These are phyloP conservation scores for Perkinsus olseni DNA, from an alignment of 169 alveolate species.

Conservation along the genomic window DNA sequence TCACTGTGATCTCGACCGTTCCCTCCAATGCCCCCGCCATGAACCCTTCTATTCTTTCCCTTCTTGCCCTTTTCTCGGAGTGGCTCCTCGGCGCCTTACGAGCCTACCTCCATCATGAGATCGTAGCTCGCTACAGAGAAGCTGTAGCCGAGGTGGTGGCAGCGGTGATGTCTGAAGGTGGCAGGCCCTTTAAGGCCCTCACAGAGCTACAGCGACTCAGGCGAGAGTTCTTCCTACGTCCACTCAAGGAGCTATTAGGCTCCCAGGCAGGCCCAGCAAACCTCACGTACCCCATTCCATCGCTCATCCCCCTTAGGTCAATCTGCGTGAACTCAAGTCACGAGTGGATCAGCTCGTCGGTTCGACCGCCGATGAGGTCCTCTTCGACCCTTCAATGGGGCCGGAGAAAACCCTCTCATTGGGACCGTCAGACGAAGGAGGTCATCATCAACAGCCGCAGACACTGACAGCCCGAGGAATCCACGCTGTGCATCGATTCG, in stretches of 20 bases:
- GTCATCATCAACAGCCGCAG: neutral
- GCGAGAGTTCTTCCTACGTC: neutral
- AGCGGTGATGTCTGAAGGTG: neutral
- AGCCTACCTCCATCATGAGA: neutral
- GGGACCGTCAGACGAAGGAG: neutral
- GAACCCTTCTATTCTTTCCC: neutral
- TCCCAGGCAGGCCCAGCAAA: neutral
- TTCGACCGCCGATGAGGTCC: neutral
- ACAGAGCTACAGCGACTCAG: neutral
- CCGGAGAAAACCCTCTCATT: neutral
- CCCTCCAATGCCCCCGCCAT: neutral
- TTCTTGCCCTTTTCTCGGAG: neutral
- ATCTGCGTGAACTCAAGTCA: neutral
- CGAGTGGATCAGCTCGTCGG: neutral
- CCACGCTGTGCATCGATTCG: neutral
- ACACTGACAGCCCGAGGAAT: neutral
- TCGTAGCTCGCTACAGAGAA: neutral
- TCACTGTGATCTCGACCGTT: neutral
- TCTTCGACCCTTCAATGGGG: neutral
- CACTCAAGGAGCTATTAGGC: neutral
- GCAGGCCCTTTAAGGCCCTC: neutral
- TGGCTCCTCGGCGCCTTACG: neutral
- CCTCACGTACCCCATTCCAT: neutral
- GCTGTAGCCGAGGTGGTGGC: neutral
- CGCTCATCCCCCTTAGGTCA: neutral